Evolutionary conservation across 2,329 filamentous ascomycete species (phyloP).

Genomic region (Fusarium tupiense): DNA sequence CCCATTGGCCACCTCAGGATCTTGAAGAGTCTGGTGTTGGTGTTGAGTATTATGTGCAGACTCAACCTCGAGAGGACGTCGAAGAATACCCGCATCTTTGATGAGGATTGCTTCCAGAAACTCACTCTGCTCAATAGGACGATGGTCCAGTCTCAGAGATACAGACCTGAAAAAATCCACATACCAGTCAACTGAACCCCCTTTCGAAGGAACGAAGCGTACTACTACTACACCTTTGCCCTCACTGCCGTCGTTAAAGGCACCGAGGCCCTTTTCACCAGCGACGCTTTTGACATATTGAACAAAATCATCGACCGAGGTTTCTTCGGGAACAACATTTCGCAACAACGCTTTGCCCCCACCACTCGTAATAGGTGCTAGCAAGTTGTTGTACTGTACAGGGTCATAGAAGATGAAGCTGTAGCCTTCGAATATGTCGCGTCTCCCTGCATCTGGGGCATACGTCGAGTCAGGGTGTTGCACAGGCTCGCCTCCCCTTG

Average conservation of each 20-base stretch:
- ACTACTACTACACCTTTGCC: constrained; percentile 82
- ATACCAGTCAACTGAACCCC: constrained; percentile 71
- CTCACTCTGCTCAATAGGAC: constrained; percentile 87
- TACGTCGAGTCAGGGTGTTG: constrained; percentile 75
- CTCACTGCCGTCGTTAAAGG: constrained; percentile 70
- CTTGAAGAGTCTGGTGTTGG: constrained; percentile 3
- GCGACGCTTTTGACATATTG: constrained; percentile 78
- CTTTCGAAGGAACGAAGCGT: constrained; percentile 70
- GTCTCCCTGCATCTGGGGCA: constrained; percentile 71
- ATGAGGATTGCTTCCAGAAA: constrained; percentile 89
- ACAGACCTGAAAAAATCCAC: constrained; percentile 74
- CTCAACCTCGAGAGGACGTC: constrained; percentile 70
- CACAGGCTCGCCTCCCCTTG: constrained; percentile 78
- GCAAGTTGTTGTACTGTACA: constrained; percentile 78
- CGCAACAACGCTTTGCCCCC: constrained; percentile 83
- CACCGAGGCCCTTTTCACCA: constrained; percentile 76
- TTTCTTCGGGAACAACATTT: constrained; percentile 68
- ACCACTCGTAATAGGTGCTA: constrained; percentile 79
- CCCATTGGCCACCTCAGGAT: not conserved
- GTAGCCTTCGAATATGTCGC: constrained; percentile 83
- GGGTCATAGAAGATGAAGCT: constrained; percentile 88
- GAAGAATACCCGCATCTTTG: constrained; percentile 78
- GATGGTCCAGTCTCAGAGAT: constrained; percentile 78
- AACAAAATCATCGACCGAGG: constrained; percentile 78
- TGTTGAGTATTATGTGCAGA: constrained; percentile 39